Percentiles rank a stretch among this genome's conserved stretches.
phyloP scores from a whole-genome alignment of 2,329 filamentous ascomycete species.

The Tolypocladium paradoxum region DNA sequence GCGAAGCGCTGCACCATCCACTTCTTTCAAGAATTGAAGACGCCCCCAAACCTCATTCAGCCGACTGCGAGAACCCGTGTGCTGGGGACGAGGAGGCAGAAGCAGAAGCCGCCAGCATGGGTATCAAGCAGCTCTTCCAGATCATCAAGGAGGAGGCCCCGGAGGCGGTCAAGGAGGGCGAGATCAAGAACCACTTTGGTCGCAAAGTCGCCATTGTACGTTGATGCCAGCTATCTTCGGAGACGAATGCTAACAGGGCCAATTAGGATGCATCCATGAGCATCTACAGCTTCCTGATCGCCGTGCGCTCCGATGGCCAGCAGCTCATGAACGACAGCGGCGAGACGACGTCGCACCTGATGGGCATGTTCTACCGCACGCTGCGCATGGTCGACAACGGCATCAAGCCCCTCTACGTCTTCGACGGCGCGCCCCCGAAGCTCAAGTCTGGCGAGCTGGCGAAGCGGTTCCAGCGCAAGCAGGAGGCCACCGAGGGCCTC shows the following conservation, averaged over 20 bases:
- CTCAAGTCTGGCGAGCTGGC: constrained; percentile 95
- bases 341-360: constrained; percentile 94
- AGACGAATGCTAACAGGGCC: not conserved
- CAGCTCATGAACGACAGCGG: constrained; percentile 91
- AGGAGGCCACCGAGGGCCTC: constrained; percentile 77
- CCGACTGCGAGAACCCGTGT: not conserved
- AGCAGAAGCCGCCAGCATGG: constrained; percentile 30
- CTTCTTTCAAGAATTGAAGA: not conserved
- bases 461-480: constrained; percentile 90
- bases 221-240: constrained; percentile 7
- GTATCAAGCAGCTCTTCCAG: constrained; percentile 64
- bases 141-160: constrained; percentile 89
- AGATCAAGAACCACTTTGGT: constrained; percentile 98
- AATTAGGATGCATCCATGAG: constrained; percentile 65
- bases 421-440: constrained; percentile 92
- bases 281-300: constrained; percentile 97
- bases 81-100: not conserved
- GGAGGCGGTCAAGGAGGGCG: constrained; percentile 89
- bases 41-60: not conserved
- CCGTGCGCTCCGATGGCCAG: constrained; percentile 91
- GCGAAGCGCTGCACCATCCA: not conserved
- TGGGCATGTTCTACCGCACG: constrained; percentile 99
- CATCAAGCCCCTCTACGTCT: constrained; percentile 97
- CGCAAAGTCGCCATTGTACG: constrained; percentile 94
- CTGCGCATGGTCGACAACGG: constrained; percentile 97